These are phyloP conservation scores for Aureobasidium namibiae DNA, from an alignment of 2,329 filamentous ascomycete species.

Conservation along the genomic window DNA sequence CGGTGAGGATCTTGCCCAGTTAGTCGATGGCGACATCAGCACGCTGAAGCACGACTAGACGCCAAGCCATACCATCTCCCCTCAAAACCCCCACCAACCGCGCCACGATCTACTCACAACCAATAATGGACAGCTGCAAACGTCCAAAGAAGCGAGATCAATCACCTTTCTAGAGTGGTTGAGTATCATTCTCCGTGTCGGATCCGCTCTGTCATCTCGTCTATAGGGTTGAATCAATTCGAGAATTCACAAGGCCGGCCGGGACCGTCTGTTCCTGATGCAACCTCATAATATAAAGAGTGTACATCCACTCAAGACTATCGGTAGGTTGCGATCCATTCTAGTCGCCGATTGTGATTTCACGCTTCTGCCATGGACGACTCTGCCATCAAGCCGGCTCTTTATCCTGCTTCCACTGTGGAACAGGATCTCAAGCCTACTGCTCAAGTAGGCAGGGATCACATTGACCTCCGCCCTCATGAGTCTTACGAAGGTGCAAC, in stretches of 20 bases:
- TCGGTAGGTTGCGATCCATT: not conserved
- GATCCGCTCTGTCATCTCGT: not conserved
- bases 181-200: not conserved
- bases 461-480: slow-evolving; percentile 7
- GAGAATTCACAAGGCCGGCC: not conserved
- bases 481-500: slow-evolving; percentile 7
- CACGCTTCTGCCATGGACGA: not conserved
- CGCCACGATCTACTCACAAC: not conserved
- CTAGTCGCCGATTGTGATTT: not conserved
- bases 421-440: not conserved
- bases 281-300: not conserved
- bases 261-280: not conserved
- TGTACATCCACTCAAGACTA: not conserved
- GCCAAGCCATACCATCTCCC: slow-evolving; percentile 5
- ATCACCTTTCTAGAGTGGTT: not conserved
- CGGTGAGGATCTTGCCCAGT: not conserved
- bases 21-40: slow-evolving; percentile 8
- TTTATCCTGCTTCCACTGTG: not conserved
- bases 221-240: not conserved
- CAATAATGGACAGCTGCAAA: not conserved
- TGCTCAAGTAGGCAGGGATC: slow-evolving; percentile 6
- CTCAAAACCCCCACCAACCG: not conserved
- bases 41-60: not conserved
- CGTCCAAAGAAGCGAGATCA: not conserved
- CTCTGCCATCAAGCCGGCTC: slow-evolving; percentile 6